Conservation (phyloP, 768 basidiomycete species). For the Hypsizygus marmoreus region DNA sequence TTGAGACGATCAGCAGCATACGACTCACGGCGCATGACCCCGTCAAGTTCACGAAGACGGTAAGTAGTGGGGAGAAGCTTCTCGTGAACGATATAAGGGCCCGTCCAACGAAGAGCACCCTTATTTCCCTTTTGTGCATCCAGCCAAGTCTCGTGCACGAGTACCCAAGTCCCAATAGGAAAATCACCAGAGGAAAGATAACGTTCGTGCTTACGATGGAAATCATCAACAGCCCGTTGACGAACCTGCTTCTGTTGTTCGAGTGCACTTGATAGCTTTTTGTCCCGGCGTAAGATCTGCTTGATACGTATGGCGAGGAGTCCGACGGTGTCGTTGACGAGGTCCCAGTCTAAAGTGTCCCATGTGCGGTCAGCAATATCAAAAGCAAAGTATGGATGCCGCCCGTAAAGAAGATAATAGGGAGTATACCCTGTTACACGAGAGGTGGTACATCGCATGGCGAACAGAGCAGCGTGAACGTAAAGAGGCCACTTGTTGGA, state of each 20-base stretch:
- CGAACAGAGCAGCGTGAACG: constrained; percentile 23
- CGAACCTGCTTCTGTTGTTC: constrained; percentile 8
- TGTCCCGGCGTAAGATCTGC: constrained; percentile 20
- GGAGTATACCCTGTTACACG: constrained; percentile 30
- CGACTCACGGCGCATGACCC: neutral
- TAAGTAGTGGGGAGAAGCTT: constrained; percentile 1
- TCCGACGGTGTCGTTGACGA: constrained; percentile 18
- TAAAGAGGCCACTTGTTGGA: constrained; percentile 24
- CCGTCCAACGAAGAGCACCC: constrained; percentile 8
- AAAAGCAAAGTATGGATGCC: constrained; percentile 27
- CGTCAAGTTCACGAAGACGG: constrained; percentile 2
- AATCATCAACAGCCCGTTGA: constrained; percentile 18
- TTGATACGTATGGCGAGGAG: constrained; percentile 21
- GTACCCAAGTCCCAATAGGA: constrained; percentile 28
- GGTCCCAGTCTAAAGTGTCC: constrained; percentile 27
- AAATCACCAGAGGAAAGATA: constrained; percentile 19
- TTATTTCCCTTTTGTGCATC: constrained; percentile 29
- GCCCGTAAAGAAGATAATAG: constrained; percentile 29
- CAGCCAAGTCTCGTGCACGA: constrained; percentile 28
- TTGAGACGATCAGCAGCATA: neutral
- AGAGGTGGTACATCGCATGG: constrained; percentile 23
- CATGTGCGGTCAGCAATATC: constrained; percentile 29
- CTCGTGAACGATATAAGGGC: constrained; percentile 8
- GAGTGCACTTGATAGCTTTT: constrained; percentile 13
- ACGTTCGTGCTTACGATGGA: constrained; percentile 15